phyloP scores from a whole-genome alignment of 2,329 filamentous ascomycete species.

The Xylaria sp. region DNA sequence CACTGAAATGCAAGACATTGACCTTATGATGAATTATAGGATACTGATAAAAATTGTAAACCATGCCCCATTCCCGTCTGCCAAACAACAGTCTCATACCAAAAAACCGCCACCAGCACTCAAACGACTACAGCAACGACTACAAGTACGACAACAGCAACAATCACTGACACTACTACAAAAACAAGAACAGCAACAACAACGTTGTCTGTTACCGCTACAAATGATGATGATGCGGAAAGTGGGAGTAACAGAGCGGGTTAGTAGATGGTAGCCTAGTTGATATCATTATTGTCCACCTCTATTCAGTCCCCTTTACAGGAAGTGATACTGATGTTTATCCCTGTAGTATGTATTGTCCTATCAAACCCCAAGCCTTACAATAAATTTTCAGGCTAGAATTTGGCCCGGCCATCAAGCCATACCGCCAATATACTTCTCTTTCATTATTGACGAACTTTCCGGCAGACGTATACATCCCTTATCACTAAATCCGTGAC shows the following conservation, averaged over 20 bases:
- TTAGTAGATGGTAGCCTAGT: conserved; percentile 30
- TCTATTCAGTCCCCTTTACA: conserved; percentile 6
- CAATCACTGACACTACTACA: not conserved
- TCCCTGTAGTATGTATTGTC: conserved; percentile 31
- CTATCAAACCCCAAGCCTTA: conserved; percentile 1
- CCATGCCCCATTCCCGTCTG: not conserved
- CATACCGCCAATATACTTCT: not conserved
- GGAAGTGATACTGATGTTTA: conserved; percentile 30
- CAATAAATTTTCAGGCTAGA: conserved; percentile 2
- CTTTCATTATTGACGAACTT: conserved; percentile 17
- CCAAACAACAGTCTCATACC: conserved; percentile 15
- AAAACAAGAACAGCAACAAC: not conserved
- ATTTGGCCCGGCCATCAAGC: not conserved
- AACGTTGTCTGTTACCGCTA: conserved; percentile 11
- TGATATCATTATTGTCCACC: conserved; percentile 17
- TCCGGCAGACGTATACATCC: conserved; percentile 20
- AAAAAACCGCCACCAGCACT: conserved; percentile 13
- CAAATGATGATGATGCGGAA: not conserved
- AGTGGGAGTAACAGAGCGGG: conserved; percentile 21
- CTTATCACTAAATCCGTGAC: conserved; percentile 28
- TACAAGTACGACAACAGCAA: not conserved
- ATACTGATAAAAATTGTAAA: not conserved
- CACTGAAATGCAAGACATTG: not conserved
- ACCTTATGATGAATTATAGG: conserved; percentile 16
- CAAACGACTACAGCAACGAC: conserved; percentile 1